A percentile compares a stretch with the other conserved stretches of the same genome.
Evolutionary conservation across 208 protist species (phyloP).

Genomic region (Naegleria gruberi): DNA sequence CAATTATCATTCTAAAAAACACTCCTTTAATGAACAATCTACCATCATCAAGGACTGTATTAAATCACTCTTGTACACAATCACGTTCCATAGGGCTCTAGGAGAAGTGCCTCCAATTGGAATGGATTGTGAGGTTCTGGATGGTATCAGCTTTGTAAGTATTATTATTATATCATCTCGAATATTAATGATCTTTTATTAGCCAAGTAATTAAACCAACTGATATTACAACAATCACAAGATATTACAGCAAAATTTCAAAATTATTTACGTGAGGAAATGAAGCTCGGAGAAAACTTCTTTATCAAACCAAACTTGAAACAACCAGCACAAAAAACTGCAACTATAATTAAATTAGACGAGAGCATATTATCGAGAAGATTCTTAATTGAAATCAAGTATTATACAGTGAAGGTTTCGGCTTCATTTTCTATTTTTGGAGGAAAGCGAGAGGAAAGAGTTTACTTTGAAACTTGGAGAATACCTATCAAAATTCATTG

Average conservation of each 20-base stretch:
- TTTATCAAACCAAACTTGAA: not conserved
- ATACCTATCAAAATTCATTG: not conserved
- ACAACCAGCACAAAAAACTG: not conserved
- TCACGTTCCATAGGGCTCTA: not conserved
- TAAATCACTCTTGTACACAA: not conserved
- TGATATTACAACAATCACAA: not conserved
- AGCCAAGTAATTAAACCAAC: conserved; percentile 4
- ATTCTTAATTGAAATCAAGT: not conserved
- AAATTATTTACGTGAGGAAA: not conserved
- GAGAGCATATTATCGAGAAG: not conserved
- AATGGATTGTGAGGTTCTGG: not conserved
- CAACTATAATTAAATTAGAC: not conserved
- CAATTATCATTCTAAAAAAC: too few relatives aligned
- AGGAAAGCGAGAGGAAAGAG: not conserved
- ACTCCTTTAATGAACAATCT: not conserved
- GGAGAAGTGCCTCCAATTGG: not conserved
- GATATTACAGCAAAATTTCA: not conserved
- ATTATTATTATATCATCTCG: not conserved
- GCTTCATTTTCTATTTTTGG: not conserved
- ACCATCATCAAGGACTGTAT: not conserved
- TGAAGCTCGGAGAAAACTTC: not conserved
- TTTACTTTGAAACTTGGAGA: not conserved
- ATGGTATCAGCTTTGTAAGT: not conserved
- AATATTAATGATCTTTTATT: not conserved
- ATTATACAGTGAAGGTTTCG: not conserved